Evolutionary conservation across 371 early-diverging fungal genomes (phyloP), one percentile per base, ranked within the genome.

Genomic region (Apophysomyces sp.): DNA sequence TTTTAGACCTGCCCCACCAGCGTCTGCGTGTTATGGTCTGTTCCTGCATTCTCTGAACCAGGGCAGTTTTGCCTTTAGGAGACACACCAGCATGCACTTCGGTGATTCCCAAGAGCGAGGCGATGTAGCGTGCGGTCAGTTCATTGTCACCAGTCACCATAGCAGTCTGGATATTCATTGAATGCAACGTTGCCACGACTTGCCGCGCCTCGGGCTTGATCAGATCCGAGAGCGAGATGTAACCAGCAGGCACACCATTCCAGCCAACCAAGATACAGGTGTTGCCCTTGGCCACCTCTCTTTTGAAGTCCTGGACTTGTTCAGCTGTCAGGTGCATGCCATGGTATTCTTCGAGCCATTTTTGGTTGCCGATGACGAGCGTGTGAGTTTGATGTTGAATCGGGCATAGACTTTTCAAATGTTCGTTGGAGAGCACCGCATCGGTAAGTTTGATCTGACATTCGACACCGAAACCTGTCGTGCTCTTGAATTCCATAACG

Each of bases 91-190:
- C 97, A 68, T 96, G 89, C 4, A 98, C 90, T 37, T 89, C 87
- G 12, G 77, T 69, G 41, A 93, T 95, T 13, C 91, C 93, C 62
- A 89, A 74, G 60, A 86, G 78, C 21, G 66, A 36, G 4, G 94
- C 95, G 58, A 94, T 89, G 31, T 79, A 83, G 28, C 68, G 68
- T 4, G 96, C 94, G 0, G 98, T 94, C 55, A 89, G 58, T 34
- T 74, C 80, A 57, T 93, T 91, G 67, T 98, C 99, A 15, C 99
- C 99, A 0, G 99, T 97, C 18, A 95, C 89, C 95, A 98, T 96
- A 11, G 89, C 85, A 8, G 86, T 86, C 12, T 81, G 77, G 24
- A 97, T 82, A 18, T 91, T 91, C 85, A 98, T 89, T 1, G 56
- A 52, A 55, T 86, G 82, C 34, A 98, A 72, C 1, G 89, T 85